A percentile compares a stretch with the other conserved stretches of the same genome.
Evolutionary conservation across 2,329 filamentous ascomycete genomes (phyloP).

Genomic region (Exophiala aquamarina): DNA sequence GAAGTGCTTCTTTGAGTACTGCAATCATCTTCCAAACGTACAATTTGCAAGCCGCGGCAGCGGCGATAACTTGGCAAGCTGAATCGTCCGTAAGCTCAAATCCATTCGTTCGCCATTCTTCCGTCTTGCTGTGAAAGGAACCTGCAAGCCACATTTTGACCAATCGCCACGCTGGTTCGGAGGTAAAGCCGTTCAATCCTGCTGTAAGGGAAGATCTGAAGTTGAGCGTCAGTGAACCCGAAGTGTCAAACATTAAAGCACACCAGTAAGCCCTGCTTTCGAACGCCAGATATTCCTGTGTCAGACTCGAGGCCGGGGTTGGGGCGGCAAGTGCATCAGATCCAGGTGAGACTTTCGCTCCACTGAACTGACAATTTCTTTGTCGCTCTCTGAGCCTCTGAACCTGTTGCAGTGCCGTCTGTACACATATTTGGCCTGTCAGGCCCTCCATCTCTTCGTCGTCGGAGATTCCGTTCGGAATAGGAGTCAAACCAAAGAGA

Average conservation of each 20-base stretch:
- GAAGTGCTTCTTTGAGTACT: conserved; percentile 34
- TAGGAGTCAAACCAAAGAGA: conserved; percentile 43
- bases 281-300: conserved; percentile 36
- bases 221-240: conserved; percentile 43
- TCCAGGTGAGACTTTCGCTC: conserved; percentile 38
- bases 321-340: conserved; percentile 24
- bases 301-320: conserved; percentile 30
- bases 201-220: conserved; percentile 41
- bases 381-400: conserved; percentile 42
- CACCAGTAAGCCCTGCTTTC: conserved; percentile 46
- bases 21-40: conserved; percentile 34
- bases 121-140: conserved; percentile 31
- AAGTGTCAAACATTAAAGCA: conserved; percentile 44
- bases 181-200: conserved; percentile 33
- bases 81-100: conserved; percentile 31
- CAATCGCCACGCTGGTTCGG: conserved; percentile 32
- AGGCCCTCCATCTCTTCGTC: conserved; percentile 44
- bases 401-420: conserved; percentile 43
- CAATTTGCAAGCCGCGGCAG: conserved; percentile 30
- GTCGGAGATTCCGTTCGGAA: conserved; percentile 41
- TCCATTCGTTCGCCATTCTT: conserved; percentile 29
- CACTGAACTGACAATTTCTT: conserved; percentile 42
- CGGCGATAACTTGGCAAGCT: conserved; percentile 33
- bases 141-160: conserved; percentile 28
- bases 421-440: conserved; percentile 42